Conservation (phyloP, 1,284 basidiomycete species). For the Nidula niveotomentosa region DNA sequence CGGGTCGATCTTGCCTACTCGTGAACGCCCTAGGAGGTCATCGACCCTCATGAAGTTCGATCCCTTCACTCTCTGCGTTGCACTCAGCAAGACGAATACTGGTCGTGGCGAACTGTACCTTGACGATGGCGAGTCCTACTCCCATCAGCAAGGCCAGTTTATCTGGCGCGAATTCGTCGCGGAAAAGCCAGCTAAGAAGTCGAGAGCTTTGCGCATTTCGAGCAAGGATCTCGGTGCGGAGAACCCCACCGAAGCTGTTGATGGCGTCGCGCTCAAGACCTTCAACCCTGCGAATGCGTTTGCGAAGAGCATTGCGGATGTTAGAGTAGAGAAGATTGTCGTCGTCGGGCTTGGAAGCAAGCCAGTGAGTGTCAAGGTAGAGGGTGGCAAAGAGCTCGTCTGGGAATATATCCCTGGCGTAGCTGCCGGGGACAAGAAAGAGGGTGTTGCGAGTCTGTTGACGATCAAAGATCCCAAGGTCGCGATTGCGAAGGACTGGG, state of each 20-base stretch:
- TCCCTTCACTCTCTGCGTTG: slow-evolving; percentile 91
- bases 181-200: slow-evolving; percentile 39
- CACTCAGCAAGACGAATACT: slow-evolving; percentile 63
- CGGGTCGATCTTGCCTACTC: slow-evolving; percentile 87
- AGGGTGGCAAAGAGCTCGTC: slow-evolving; percentile 50
- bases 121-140: slow-evolving; percentile 91
- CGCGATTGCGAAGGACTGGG: slow-evolving; percentile 71
- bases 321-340: slow-evolving; percentile 81
- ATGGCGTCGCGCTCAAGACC: slow-evolving; percentile 44
- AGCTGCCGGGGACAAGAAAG: slow-evolving; percentile 49
- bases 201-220: slow-evolving; percentile 45
- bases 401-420: slow-evolving; percentile 59
- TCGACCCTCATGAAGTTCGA: slow-evolving; percentile 89
- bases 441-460: slow-evolving; percentile 63
- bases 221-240: slow-evolving; percentile 54
- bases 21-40: slow-evolving; percentile 85
- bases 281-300: slow-evolving; percentile 65
- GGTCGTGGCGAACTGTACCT: slow-evolving; percentile 91
- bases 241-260: slow-evolving; percentile 46
- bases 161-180: slow-evolving; percentile 82
- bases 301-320: slow-evolving; percentile 62
- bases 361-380: slow-evolving; percentile 61
- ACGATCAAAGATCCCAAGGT: slow-evolving; percentile 80
- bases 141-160: slow-evolving; percentile 77
- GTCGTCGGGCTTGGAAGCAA: slow-evolving; percentile 71